A percentile compares a stretch with the other conserved stretches of the same genome.
These are phyloP conservation scores for Halenospora varia DNA, from an alignment of 495 filamentous ascomycete species.

Conservation along the genomic window DNA sequence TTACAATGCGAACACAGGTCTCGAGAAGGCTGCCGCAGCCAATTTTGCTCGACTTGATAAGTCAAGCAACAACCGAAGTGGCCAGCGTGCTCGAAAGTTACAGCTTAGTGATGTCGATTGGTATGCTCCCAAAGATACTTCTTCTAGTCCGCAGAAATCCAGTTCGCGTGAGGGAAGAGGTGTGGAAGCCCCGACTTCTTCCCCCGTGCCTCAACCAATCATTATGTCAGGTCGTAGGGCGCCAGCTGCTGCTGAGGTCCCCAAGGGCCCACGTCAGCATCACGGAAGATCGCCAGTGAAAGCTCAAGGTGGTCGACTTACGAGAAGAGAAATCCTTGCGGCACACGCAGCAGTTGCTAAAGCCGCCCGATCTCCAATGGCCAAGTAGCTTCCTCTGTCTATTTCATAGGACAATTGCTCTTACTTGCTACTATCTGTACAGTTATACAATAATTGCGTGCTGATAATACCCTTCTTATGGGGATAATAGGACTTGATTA, in stretches of 20 bases:
- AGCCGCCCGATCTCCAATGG: not conserved
- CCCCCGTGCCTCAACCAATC: not conserved
- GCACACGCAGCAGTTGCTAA: constrained; percentile 15
- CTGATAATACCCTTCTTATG: constrained; percentile 16
- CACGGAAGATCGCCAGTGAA: not conserved
- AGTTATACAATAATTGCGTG: constrained; percentile 9
- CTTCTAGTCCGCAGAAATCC: constrained; percentile 2
- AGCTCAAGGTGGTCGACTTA: constrained; percentile 9
- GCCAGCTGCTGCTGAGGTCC: not conserved
- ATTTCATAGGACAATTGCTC: not conserved
- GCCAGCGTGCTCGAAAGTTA: constrained; percentile 83
- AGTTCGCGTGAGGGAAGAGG: not conserved
- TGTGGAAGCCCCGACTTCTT: not conserved
- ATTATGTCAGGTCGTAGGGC: not conserved
- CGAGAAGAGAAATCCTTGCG: constrained; percentile 18
- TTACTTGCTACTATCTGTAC: constrained; percentile 9
- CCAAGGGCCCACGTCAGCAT: not conserved
- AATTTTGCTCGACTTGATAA: constrained; percentile 56
- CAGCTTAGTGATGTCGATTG: constrained; percentile 97
- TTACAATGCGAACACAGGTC: constrained; percentile 38
- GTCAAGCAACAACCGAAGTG: constrained; percentile 63
- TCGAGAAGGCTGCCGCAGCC: constrained; percentile 40
- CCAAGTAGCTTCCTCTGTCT: constrained; percentile 11
- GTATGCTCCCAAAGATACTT: constrained; percentile 49
- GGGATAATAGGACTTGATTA: constrained; percentile 26